Base-by-base conservation (phyloP, 106 monocot species). In the Platanthera guangdongensis region DNA sequence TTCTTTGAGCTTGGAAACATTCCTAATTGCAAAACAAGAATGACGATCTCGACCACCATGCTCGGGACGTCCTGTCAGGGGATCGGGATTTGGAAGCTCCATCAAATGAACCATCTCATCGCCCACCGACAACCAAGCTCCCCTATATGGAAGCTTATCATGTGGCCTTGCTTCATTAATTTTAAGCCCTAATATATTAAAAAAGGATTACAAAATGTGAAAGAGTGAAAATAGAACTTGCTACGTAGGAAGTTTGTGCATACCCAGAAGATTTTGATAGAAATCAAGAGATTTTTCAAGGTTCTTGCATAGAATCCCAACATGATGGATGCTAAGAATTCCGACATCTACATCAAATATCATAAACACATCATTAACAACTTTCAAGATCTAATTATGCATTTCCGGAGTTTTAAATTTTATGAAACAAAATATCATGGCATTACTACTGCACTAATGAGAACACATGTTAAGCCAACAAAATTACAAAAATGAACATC, bases 61-160 rank as follows among this genome's bases (percentile, higher is more conserved):
- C 68, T 97, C 97, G 71, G 97, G 97, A 13, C 97, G 93, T 15
- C 93, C 97, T n/a, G 89, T 97, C 52, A 97, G 82, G 22, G 97
- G 97, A 85, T 97, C 97, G 51, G 97, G 97, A 83, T 97, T 97
- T 28, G 97, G 97, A 76, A 97, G 93, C 82, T 97, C 97, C 97
- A 97, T 97, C 77, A 97, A 83, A 77, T 97, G 97, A 79, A 97
- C 94, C 97, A 97, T 97, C 83, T 97, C 93, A 50, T 87, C 81
- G 76, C 97, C 93, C 19, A 97, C 91, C 97, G 93, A 97, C 15
- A 97, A 71, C 97, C 97, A 97, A 80, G 93, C 94, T 51, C 97
- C 97, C 85, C 94, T 86, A n/a, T 94, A 97, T 5, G 97, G 97
- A 79, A 97, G 90, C 78, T 97, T 97, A 51, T 91, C 88, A 77